Conservation (phyloP, 495 filamentous ascomycete species). For the Talaromyces thailandensis region DNA sequence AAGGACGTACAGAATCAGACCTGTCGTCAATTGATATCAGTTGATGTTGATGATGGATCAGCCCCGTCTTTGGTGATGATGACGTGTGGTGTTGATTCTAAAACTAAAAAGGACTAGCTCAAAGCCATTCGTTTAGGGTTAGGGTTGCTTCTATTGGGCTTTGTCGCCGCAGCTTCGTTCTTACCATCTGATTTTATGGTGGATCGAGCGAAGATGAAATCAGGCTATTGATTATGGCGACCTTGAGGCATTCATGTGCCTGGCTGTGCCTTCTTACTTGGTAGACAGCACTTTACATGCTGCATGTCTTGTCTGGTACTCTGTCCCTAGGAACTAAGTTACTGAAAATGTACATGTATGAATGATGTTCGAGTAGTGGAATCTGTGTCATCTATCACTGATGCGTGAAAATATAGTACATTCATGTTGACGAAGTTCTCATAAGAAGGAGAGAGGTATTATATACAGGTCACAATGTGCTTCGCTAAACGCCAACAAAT, state of each 20-base stretch:
- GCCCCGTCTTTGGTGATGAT: neutral
- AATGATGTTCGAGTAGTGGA: neutral
- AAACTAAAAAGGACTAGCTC: neutral
- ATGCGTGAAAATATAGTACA: neutral
- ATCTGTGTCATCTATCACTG: neutral
- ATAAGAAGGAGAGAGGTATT: neutral
- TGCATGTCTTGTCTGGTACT: too few relatives aligned
- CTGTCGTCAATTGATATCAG: neutral
- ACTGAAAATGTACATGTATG: too few relatives aligned
- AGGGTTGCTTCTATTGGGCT: neutral
- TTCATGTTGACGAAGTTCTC: neutral
- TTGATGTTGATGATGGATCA: neutral
- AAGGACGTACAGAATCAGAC: neutral
- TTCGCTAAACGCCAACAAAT: slow-evolving; percentile 4
- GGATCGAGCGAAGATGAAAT: neutral
- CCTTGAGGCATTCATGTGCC: neutral
- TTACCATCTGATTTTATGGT: neutral
- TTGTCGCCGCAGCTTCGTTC: neutral
- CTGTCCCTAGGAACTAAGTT: too few relatives aligned
- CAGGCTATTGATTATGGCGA: neutral
- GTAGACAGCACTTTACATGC: too few relatives aligned
- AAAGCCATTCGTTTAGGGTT: neutral
- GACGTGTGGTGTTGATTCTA: neutral
- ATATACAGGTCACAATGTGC: neutral
- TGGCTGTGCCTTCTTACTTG: too few relatives aligned